phyloP scores from a whole-genome alignment of 108 stramenopile genomes.

The Pinguiococcus pyrenoidosus region DNA sequence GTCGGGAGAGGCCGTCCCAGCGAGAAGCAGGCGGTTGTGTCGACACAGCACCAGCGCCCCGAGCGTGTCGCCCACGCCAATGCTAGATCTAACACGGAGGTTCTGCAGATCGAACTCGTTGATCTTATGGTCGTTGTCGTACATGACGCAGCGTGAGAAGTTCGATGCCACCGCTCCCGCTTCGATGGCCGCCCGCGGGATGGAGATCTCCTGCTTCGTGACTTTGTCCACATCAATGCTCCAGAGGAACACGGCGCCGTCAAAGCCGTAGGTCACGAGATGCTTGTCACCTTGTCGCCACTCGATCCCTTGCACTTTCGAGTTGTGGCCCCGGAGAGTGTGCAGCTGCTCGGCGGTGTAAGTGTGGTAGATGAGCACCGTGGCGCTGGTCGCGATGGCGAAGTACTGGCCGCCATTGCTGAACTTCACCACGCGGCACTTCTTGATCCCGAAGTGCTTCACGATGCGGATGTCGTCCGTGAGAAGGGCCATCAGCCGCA shows the following conservation, averaged over 20 bases:
- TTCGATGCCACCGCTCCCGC: too few species aligned
- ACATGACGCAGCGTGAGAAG: too few species aligned
- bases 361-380: slow-evolving; percentile 28
- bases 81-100: too few species aligned
- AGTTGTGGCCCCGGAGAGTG: slow-evolving; percentile 44
- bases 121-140: too few species aligned
- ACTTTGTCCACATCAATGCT: too few species aligned
- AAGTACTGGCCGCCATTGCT: slow-evolving; percentile 44
- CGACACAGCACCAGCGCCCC: too few species aligned
- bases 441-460: slow-evolving; percentile 29
- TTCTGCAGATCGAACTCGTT: too few species aligned
- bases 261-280: slow-evolving; percentile 36
- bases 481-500: slow-evolving; percentile 42
- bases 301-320: slow-evolving; percentile 25
- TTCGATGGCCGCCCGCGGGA: too few species aligned
- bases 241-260: slow-evolving; percentile 43
- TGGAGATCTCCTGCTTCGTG: too few species aligned
- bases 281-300: slow-evolving; percentile 33
- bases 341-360: slow-evolving; percentile 30
- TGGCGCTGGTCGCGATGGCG: slow-evolving; percentile 31
- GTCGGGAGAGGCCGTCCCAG: too few species aligned
- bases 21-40: too few species aligned
- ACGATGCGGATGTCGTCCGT: slow-evolving; percentile 40
- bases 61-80: too few species aligned
- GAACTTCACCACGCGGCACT: slow-evolving; percentile 30